Evolutionary conservation across 2,329 filamentous ascomycete genomes (phyloP), one percentile per base, ranked within the genome.

Genomic region (Beauveria sp.): DNA sequence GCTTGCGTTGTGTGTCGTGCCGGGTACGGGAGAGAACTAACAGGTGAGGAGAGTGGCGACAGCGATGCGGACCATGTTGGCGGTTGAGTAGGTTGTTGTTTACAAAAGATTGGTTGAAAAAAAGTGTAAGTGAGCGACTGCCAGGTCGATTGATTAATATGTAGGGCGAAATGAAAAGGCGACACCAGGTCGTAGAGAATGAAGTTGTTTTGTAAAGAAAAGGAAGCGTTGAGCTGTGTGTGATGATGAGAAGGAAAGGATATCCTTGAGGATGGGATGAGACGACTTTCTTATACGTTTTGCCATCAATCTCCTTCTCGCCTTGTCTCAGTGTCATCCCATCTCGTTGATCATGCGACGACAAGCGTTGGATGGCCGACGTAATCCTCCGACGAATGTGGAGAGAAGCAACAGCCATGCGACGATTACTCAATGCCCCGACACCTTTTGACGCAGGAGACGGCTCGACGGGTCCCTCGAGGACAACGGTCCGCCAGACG

Each of bases 1-100:
- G 34, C 5, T 12, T 38, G 30, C 14, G 4, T 5, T 14, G 34
- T 38, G 34, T 38, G 12, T 38, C 14, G 34, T 5, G 12, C 5
- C 12, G 34, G 12, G 34, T 38, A 5, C 5, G 28, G 40, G 22
- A 20, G 3, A 18, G 14, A 20, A 67, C 68, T 63, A 64, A 70
- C 69, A 62, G 51, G 67, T 63, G 57, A 69, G 62, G 59, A 68
- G 58, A 42, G 66, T 43, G 59, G 66, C 63, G 62, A 67, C 52
- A 46, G 66, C 53, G 62, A 70, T 66, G 65, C 64, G 68, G 56
- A 70, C 66, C 65, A 68, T 69, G 60, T 66, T 84, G 80, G 42
- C 62, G 34, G 47, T 52, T 54, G 24, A 30, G 30, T 40, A 18
- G 50, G 10, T 42, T 54, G 49, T 24, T 47, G 58, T 12, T 18